Evolutionary conservation across 768 basidiomycete genomes (phyloP).

Genomic region (Naganishia randhawae): DNA sequence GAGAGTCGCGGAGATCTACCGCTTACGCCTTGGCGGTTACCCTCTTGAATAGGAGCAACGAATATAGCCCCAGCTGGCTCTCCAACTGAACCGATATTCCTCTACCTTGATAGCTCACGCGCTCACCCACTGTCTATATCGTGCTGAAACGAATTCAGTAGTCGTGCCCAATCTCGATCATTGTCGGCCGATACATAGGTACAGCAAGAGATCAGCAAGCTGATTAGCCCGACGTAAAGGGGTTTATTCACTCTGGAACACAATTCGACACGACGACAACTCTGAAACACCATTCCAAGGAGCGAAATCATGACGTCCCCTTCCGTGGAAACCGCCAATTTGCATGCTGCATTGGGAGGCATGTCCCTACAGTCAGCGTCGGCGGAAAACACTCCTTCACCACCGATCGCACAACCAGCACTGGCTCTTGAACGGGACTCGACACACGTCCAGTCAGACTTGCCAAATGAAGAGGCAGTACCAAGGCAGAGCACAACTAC

Average conservation of each 20-base stretch:
- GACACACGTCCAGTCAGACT: not conserved
- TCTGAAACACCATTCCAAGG: not conserved
- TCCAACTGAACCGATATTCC: too few relatives aligned
- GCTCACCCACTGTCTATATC: too few relatives aligned
- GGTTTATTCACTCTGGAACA: not conserved
- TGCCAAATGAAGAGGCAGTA: not conserved
- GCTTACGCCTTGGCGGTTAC: not conserved
- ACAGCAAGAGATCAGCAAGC: not conserved
- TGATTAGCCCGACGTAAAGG: not conserved
- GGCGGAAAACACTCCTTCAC: not conserved
- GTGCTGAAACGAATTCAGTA: not conserved
- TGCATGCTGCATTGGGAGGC: conserved; percentile 15
- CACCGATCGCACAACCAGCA: conserved; percentile 12
- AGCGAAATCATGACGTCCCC: not conserved
- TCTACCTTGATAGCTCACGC: too few relatives aligned
- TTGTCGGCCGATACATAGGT: not conserved
- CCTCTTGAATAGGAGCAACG: too few relatives aligned
- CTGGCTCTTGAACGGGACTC: not conserved
- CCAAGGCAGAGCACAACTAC: not conserved
- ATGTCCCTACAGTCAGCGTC: conserved; percentile 17
- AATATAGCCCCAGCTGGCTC: too few relatives aligned
- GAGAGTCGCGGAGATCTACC: not conserved
- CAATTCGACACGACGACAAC: not conserved
- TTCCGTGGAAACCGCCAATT: not conserved
- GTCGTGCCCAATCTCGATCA: not conserved